Evolutionary conservation across 306 rosid species (phyloP).

Genomic region (Quercus berberidifolia): DNA sequence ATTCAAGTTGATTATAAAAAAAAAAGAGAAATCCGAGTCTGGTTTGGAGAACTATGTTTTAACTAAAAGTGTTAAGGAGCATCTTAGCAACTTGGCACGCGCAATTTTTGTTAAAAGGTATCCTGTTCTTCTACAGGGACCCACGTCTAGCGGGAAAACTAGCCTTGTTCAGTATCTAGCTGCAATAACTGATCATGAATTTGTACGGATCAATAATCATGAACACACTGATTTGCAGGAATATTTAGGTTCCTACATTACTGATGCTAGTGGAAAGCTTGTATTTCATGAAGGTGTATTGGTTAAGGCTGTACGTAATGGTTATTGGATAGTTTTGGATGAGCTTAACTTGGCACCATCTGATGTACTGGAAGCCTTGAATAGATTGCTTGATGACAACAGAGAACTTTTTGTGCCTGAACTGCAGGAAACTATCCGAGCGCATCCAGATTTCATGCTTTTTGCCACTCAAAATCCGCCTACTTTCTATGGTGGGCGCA

Average conservation of each 20-base stretch:
- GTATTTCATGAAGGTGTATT: constrained; percentile 83
- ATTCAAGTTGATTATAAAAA: background rate
- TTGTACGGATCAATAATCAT: constrained; percentile 91
- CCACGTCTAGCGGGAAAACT: constrained; percentile 96
- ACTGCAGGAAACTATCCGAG: constrained; percentile 59
- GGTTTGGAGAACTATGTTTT: constrained; percentile 43
- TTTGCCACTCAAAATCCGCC: constrained; percentile 99
- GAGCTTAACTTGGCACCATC: constrained; percentile 99
- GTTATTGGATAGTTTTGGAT: constrained; percentile 91
- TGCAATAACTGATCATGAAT: constrained; percentile 66
- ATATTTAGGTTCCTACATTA: constrained; percentile 79
- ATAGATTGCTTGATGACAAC: constrained; percentile 88
- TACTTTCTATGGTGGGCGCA: constrained; percentile 83
- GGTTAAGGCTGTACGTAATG: constrained; percentile 89
- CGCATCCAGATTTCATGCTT: constrained; percentile 88
- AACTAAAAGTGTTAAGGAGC: constrained; percentile 72
- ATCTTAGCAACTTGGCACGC: constrained; percentile 73
- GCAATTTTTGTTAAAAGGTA: constrained; percentile 71
- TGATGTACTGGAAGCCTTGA: constrained; percentile 95
- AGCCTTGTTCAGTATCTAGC: constrained; percentile 93
- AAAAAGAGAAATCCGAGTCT: constrained; percentile 7
- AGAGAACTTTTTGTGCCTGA: constrained; percentile 96
- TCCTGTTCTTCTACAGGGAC: constrained; percentile 95
- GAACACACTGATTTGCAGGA: constrained; percentile 98
- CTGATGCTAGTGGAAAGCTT: constrained; percentile 78